phyloP scores from a whole-genome alignment of 352 stramenopile species.

The Pythium dissotocum region DNA sequence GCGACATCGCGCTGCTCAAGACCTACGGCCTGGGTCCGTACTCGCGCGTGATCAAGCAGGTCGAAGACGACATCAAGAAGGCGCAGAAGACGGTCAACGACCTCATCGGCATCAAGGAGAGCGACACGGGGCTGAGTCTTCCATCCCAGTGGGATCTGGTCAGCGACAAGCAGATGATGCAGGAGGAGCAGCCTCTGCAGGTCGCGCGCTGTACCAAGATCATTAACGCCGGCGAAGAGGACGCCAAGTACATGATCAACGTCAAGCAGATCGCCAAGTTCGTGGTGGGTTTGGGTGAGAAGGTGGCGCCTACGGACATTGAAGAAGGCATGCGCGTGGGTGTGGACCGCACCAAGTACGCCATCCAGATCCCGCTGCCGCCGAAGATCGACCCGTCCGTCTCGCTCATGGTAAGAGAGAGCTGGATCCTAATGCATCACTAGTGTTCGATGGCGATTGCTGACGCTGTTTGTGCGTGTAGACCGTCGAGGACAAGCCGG shows the following conservation, averaged over 20 bases:
- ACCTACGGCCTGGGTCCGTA: constrained; percentile 98
- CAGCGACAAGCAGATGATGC: constrained; percentile 99
- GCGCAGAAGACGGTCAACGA: constrained; percentile 92
- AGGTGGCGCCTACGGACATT: constrained; percentile 99
- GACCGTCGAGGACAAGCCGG: constrained; percentile 99
- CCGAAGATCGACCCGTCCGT: constrained; percentile 99
- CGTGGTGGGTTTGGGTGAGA: constrained; percentile 97
- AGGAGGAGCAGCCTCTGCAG: constrained; percentile 97
- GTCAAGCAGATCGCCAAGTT: constrained; percentile 99
- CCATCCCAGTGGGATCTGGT: constrained; percentile 99
- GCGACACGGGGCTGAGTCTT: constrained; percentile 97
- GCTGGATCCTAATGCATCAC: too few species aligned
- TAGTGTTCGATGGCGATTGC: background rate
- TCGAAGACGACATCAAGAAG: constrained; percentile 99
- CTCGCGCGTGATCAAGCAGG: constrained; percentile 94
- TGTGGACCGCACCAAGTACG: constrained; percentile 97
- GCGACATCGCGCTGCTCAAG: constrained; percentile 99
- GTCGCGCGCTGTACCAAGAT: constrained; percentile 97
- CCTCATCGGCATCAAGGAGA: constrained; percentile 98
- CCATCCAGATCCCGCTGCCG: constrained; percentile 97
- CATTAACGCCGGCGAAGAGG: constrained; percentile 93
- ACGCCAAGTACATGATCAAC: constrained; percentile 99
- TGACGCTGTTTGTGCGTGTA: constrained; percentile 55
- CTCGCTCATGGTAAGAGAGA: constrained; percentile 53
- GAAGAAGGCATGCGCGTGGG: constrained; percentile 99